Conservation (phyloP, 139 green algal species). For the Trebouxia sp. region DNA sequence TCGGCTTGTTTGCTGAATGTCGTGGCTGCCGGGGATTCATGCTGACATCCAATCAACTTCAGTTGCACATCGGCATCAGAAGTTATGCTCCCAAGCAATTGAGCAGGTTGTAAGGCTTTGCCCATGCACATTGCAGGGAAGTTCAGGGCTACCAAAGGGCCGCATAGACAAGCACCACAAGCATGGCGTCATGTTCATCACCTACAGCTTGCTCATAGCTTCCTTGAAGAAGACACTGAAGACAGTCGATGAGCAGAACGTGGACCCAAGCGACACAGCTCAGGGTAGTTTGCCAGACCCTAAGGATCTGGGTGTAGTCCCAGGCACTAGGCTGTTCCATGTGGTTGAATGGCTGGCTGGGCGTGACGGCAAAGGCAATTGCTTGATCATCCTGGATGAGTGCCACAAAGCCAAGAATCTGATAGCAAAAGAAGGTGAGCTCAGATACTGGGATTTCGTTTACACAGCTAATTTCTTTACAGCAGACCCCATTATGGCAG, state of each 20-base stretch:
- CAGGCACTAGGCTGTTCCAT: conserved; percentile 51
- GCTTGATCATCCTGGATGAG: conserved; percentile 72
- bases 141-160: conserved; percentile 42
- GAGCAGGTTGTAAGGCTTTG: too few relatives aligned
- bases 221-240: conserved; percentile 19
- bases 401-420: conserved; percentile 96
- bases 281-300: neutral
- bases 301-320: conserved; percentile 22
- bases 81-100: too few relatives aligned
- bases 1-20: too few relatives aligned
- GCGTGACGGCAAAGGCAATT: neutral
- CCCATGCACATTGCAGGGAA: conserved; percentile 41
- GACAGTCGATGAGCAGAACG: conserved; percentile 1
- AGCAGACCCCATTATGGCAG: too few relatives aligned
- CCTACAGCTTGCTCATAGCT: conserved; percentile 47
- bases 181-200: conserved; percentile 78
- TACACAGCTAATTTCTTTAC: neutral
- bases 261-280: neutral
- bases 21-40: too few relatives aligned
- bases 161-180: conserved; percentile 41
- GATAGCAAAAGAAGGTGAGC: conserved; percentile 38
- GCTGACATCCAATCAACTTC: neutral
- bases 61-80: neutral
- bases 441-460: too few relatives aligned
- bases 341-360: conserved; percentile 64